Evolutionary conservation across 768 basidiomycete genomes (phyloP), one percentile per base, ranked within the genome.

Genomic region (Tylopilus subfusipes): DNA sequence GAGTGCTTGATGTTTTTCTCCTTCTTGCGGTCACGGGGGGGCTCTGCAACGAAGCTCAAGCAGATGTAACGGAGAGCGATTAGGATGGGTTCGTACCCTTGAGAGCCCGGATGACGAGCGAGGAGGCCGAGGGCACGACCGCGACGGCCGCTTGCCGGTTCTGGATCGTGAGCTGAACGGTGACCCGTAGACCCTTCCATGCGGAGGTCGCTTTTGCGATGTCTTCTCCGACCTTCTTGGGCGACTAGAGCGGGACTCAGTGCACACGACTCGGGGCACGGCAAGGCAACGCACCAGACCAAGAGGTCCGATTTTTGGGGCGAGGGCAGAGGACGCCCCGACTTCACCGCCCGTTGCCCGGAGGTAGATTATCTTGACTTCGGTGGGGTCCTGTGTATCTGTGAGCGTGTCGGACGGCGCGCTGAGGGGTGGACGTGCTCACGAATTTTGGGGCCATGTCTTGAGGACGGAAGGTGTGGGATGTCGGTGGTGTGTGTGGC

Each of bases 221-320:
- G 78, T 99, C 97, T 92, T 99, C 97, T 77, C 97, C 97, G 76
- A 99, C 97, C 81, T 98, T 98, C 82, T 99, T 99, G 65, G 97
- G 97, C 55, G 97, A 98, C 97, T 98, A 64, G 47, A 53, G 22
- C 22, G 5, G 2, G 36, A 33, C 31, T 70, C 53, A 69, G 61
- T 30, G 54, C 30, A 52, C 38, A 34, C 33, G 1, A 16, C 38
- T 5, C 19, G 44, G 24, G 22, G 5, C 12, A 24, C 7, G 30
- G 34, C 1, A 24, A 42, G 43, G 30, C 4, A 3, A 76, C 94
- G 68, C 72, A 98, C 96, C 72, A 99, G 80, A 90, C 96, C 96
- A 62, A 99, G 86, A 78, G 97, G 97, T 85, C 97, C 97, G 73
- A 99, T 98, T 85, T 99, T 99, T 57, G 97, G 97, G 48, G 97